Conservation (phyloP, 148 eudicot species). For the Silene uniflora region DNA sequence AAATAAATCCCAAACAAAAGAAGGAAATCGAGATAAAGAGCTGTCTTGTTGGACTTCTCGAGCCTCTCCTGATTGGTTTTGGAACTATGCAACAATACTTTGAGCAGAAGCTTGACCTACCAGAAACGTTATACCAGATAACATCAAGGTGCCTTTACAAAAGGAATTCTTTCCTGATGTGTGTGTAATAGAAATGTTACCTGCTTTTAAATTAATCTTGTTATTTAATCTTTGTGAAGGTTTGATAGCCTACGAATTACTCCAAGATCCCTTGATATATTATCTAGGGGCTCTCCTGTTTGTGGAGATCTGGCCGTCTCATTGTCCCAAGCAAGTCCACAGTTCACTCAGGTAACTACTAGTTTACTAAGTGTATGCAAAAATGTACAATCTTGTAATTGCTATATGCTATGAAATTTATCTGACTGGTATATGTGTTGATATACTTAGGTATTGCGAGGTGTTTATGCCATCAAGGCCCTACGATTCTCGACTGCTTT, state of each 20-base stretch:
- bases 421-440: slow-evolving; percentile 5
- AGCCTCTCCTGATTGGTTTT: slow-evolving; percentile 95
- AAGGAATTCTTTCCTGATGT: slow-evolving; percentile 14
- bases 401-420: not conserved
- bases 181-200: not conserved
- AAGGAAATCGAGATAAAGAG: slow-evolving; percentile 81
- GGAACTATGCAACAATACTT: slow-evolving; percentile 92
- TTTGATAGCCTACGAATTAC: slow-evolving; percentile 94
- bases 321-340: slow-evolving; percentile 93
- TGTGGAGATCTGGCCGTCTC: slow-evolving; percentile 99
- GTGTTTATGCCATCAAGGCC: slow-evolving; percentile 89
- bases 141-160: slow-evolving; percentile 67
- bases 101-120: slow-evolving; percentile 93
- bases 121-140: slow-evolving; percentile 87
- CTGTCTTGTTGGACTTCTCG: slow-evolving; percentile 96
- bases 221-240: slow-evolving; percentile 36
- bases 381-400: slow-evolving; percentile 6
- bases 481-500: slow-evolving; percentile 95
- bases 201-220: slow-evolving; percentile 4
- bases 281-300: slow-evolving; percentile 91
- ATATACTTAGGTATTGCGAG: slow-evolving; percentile 65
- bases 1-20: slow-evolving; percentile 81
- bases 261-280: slow-evolving; percentile 95
- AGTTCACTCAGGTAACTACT: slow-evolving; percentile 84
- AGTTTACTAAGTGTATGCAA: not conserved